Percentiles rank a stretch among this genome's conserved stretches.
phyloP scores from a whole-genome alignment of 2,329 filamentous ascomycete species.

The Monilinia laxa region DNA sequence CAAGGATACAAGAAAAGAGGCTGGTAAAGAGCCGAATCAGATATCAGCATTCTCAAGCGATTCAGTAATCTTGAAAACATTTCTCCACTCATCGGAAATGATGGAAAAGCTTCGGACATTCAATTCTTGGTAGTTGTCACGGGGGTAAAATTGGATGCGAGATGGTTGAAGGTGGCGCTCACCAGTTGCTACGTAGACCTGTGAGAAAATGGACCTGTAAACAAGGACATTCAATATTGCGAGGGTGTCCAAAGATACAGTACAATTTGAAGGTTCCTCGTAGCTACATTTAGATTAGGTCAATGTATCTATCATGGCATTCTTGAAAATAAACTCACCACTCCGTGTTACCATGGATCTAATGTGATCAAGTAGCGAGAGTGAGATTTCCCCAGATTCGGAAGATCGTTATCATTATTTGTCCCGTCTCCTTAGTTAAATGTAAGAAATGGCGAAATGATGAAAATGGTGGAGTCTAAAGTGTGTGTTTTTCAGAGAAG shows the following conservation, averaged over 20 bases:
- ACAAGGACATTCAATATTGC: constrained; percentile 7
- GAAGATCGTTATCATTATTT: background rate
- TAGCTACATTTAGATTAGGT: background rate
- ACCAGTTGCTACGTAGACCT: background rate
- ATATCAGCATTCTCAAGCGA: background rate
- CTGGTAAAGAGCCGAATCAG: constrained; percentile 13
- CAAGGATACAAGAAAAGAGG: constrained; percentile 10
- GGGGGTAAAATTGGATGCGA: constrained; percentile 4
- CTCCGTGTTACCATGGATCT: background rate
- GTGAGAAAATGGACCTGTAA: background rate
- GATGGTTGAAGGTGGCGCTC: background rate
- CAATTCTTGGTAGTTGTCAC: background rate
- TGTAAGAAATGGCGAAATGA: background rate
- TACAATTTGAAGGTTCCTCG: background rate
- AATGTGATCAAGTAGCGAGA: background rate
- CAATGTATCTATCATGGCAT: background rate
- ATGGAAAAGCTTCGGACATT: background rate
- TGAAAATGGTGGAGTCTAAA: background rate
- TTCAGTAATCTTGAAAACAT: background rate
- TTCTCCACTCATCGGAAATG: background rate
- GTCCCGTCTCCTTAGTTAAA: background rate
- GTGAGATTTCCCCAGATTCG: background rate
- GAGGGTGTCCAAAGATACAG: too few relatives aligned
- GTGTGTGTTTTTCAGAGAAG: background rate
- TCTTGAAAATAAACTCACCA: background rate